A percentile compares a stretch with the other conserved stretches of the same genome.
phyloP scores from a whole-genome alignment of 139 green algal genomes.

The Ettlia oleoabundans region DNA sequence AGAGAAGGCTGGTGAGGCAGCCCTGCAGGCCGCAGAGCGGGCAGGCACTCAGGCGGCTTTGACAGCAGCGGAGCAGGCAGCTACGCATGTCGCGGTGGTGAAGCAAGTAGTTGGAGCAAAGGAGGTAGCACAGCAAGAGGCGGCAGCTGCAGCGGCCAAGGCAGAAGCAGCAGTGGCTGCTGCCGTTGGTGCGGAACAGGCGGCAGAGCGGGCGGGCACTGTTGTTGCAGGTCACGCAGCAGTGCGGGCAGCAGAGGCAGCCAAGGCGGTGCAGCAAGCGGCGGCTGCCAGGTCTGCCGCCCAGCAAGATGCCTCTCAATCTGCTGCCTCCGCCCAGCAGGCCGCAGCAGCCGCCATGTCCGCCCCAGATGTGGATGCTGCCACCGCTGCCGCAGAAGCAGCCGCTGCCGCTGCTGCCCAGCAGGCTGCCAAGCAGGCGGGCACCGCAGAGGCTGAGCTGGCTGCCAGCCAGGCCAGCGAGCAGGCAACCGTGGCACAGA shows the following conservation, averaged over 20 bases:
- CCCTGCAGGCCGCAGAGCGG: background rate
- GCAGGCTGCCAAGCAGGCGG: background rate
- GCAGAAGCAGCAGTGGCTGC: background rate
- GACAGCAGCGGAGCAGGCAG: background rate
- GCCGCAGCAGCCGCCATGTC: background rate
- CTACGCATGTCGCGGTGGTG: background rate
- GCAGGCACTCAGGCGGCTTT: background rate
- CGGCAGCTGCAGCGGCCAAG: background rate
- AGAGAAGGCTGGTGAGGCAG: background rate
- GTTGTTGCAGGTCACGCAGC: background rate
- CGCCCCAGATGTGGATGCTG: background rate
- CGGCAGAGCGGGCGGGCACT: background rate
- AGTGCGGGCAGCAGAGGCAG: background rate
- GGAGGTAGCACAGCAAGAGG: background rate
- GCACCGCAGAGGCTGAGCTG: background rate
- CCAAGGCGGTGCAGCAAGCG: background rate
- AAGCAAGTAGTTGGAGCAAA: background rate
- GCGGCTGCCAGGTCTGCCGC: background rate
- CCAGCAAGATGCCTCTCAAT: background rate
- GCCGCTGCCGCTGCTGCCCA: conserved; percentile 1
- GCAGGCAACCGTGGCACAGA: background rate
- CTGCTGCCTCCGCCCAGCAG: background rate
- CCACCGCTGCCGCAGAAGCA: background rate
- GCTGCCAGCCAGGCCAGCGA: background rate
- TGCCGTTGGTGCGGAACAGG: background rate